Base-by-base conservation (phyloP, 495 filamentous ascomycete genomes). In the Rhypophila decipiens region DNA sequence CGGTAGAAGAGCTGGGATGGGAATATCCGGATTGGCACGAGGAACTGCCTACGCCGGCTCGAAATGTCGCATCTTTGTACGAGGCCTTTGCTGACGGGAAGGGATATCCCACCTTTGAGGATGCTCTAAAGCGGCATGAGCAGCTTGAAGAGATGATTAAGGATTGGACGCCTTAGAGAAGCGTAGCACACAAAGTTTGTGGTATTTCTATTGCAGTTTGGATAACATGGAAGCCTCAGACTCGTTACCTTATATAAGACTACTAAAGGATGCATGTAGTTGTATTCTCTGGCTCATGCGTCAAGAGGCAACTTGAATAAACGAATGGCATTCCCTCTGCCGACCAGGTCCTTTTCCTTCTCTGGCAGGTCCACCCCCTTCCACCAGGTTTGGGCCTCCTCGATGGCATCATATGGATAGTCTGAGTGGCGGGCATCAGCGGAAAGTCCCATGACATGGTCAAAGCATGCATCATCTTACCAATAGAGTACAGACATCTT, bases 331-430 rank as follows among this genome's bases (percentile, higher is more conserved):
- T 80, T 82, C 39, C 67, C 67, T 47, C 75, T 60, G 9, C 66
- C 78, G 44, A 80, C 72, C 55, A 74, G 68, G 54, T 67, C 54
- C 52, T 72, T 70, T 48, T 78, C 64, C 0, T 59, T 55, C 2
- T 59, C 54, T 5, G 70, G 66, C 48, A 78, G 49, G 45, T 74
- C 69, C 5, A 71, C 67, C 5, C 34, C 49, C 23, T 56, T 52
- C 71, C 76, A 82, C 76, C 78, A 82, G 1, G 60, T 63, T 54
- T 74, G 76, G 0, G 65, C 76, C 63, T 79, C 74, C 49, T 55
- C 60, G 41, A 79, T 75, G 7, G 63, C 74, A 19, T 70, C 67
- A 24, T 65, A 68, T 1, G 67, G 63, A 18, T 64, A 66, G 39
- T 70, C 65, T 65, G 18, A 1, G 20, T 4, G 9, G 10, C 20